These are phyloP conservation scores for Globisporangium solare DNA, from an alignment of 352 stramenopile species.

Conservation along the genomic window DNA sequence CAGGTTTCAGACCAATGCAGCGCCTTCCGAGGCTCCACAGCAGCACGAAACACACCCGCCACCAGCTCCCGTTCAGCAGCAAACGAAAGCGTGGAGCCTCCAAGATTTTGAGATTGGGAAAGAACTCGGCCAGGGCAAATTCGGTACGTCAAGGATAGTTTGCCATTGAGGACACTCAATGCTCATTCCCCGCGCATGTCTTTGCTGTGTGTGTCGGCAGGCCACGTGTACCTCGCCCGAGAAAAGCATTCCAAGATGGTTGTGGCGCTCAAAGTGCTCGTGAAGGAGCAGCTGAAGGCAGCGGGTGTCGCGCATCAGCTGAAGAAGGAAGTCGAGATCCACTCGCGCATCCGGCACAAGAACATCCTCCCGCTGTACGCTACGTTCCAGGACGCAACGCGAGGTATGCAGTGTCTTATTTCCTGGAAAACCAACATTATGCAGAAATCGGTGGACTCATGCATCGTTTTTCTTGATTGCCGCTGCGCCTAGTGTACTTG, in stretches of 20 bases:
- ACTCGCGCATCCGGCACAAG: conserved; percentile 83
- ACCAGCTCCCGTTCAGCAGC: conserved; percentile 17
- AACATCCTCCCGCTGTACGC: conserved; percentile 87
- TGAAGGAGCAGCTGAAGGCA: conserved; percentile 79
- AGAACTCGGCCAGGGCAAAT: conserved; percentile 83
- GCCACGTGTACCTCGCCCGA: conserved; percentile 82
- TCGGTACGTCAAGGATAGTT: conserved; percentile 30
- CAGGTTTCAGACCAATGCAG: background rate
- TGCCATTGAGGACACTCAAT: no score
- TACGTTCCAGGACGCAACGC: conserved; percentile 75
- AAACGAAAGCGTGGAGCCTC: conserved; percentile 68
- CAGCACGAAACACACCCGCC: conserved; percentile 9
- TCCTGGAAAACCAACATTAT: no score
- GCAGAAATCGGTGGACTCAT: no score
- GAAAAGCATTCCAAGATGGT: conserved; percentile 77
- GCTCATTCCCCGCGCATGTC: background rate
- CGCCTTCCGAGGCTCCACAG: background rate
- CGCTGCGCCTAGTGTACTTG: conserved; percentile 58
- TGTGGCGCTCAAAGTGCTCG: conserved; percentile 88
- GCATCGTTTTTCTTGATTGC: background rate
- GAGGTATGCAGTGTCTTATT: conserved; percentile 22
- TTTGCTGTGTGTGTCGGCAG: conserved; percentile 2
- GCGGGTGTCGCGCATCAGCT: conserved; percentile 75
- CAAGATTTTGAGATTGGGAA: conserved; percentile 86
- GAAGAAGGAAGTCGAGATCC: conserved; percentile 89